A percentile compares a stretch with the other conserved stretches of the same genome.
phyloP scores from a whole-genome alignment of 2,329 filamentous ascomycete genomes.

The Fonsecaea pedrosoi region DNA sequence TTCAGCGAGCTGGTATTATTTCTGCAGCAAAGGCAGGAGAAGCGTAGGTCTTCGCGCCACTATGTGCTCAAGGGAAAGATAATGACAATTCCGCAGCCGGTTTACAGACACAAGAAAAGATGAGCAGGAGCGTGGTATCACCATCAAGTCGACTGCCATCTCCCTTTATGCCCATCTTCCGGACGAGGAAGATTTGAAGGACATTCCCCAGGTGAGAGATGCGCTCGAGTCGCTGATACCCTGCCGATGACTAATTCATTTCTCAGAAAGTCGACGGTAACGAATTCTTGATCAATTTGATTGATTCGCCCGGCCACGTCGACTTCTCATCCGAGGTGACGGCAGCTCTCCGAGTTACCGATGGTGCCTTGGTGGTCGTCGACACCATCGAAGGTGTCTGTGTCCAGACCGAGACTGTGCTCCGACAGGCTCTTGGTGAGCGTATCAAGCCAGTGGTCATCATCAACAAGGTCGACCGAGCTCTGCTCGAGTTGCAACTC shows the following conservation, averaged over 20 bases:
- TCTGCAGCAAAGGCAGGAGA: conserved; percentile 97
- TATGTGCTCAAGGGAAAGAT: background rate
- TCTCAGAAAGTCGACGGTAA: conserved; percentile 81
- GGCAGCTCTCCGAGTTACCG: conserved; percentile 98
- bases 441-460: conserved; percentile 99
- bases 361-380: conserved; percentile 99
- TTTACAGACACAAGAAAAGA: conserved; percentile 97
- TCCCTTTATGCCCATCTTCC: conserved; percentile 89
- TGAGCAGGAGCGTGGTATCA: conserved; percentile 99
- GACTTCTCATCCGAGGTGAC: conserved; percentile 99
- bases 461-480: conserved; percentile 99
- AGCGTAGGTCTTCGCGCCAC: conserved; percentile 50
- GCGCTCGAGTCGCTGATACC: background rate
- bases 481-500: conserved; percentile 97
- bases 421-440: conserved; percentile 98
- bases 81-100: conserved; percentile 54
- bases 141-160: conserved; percentile 99
- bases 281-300: conserved; percentile 99
- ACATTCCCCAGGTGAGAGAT: conserved; percentile 70
- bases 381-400: conserved; percentile 99
- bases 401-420: conserved; percentile 99
- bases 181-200: conserved; percentile 87
- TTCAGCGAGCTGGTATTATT: conserved; percentile 99
- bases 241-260: conserved; percentile 11
- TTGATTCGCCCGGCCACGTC: conserved; percentile 99